Percentiles rank a stretch among this genome's conserved stretches.
These are phyloP conservation scores for Neonectria sp. DNA, from an alignment of 2,329 filamentous ascomycete genomes.

Conservation along the genomic window DNA sequence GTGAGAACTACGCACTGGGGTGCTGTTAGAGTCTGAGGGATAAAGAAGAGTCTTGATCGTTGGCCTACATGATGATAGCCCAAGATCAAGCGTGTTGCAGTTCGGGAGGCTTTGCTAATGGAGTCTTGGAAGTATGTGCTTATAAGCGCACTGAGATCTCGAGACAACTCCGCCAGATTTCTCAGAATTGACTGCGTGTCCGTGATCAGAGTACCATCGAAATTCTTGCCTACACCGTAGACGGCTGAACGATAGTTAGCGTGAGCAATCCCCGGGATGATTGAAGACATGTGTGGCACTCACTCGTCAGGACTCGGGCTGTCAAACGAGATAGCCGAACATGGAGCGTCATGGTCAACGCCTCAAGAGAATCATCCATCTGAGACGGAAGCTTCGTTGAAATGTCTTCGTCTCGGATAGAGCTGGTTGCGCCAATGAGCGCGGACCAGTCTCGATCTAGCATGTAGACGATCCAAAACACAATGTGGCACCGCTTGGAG, in stretches of 20 bases:
- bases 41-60: too few relatives aligned
- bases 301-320: conserved; percentile 41
- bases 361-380: conserved; percentile 46
- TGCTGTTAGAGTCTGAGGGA: conserved; percentile 3
- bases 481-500: conserved; percentile 47
- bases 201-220: conserved; percentile 46
- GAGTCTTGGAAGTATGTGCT: conserved; percentile 49
- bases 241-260: conserved; percentile 29
- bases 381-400: conserved; percentile 49
- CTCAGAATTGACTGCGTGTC: conserved; percentile 49
- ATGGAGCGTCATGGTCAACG: conserved; percentile 45
- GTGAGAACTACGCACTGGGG: conserved; percentile 49
- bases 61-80: conserved; percentile 46
- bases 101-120: conserved; percentile 48
- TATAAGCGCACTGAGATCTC: conserved; percentile 46
- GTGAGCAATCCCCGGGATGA: fast-evolving
- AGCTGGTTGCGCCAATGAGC: conserved; percentile 47
- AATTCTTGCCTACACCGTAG: conserved; percentile 48
- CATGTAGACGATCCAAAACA: conserved; percentile 52
- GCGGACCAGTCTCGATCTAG: conserved; percentile 48
- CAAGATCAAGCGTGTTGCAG: conserved; percentile 43
- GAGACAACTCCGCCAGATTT: conserved; percentile 45
- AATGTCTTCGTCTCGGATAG: conserved; percentile 50
- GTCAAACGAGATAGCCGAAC: conserved; percentile 47
- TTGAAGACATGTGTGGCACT: background rate